Evolutionary conservation across 2,329 filamentous ascomycete genomes (phyloP).

Genomic region (Epichloe amarillans): DNA sequence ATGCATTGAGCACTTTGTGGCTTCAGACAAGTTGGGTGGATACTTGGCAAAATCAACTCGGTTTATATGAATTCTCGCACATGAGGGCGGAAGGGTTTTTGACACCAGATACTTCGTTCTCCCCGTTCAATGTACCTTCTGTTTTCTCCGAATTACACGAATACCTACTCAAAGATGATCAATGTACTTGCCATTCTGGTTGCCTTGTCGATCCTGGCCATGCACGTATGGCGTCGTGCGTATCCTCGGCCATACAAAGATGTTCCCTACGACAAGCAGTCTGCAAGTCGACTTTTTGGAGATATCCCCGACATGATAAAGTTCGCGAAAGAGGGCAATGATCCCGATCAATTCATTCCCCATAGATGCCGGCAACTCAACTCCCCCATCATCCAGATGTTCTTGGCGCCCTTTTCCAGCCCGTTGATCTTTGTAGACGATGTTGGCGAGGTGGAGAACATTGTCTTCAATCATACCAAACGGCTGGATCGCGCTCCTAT

Average conservation of each 20-base stretch:
- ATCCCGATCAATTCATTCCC: not conserved
- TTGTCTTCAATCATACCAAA: conserved; percentile 25
- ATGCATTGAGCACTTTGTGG: no score
- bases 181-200: not conserved
- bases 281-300: conserved; percentile 2
- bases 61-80: no score
- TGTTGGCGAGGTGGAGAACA: conserved; percentile 27
- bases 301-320: conserved; percentile 5
- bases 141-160: no score
- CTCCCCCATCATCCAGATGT: conserved; percentile 11
- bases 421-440: conserved; percentile 30
- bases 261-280: conserved; percentile 3
- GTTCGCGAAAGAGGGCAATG: not conserved
- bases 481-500: conserved; percentile 30
- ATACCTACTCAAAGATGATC: not conserved
- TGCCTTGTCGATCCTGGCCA: not conserved
- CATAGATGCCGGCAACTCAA: not conserved
- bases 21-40: no score
- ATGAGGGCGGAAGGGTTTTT: no score
- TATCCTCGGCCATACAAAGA: conserved; percentile 2
- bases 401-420: conserved; percentile 25
- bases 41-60: no score
- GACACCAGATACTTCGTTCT: no score
- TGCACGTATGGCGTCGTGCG: not conserved
- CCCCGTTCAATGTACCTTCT: no score